phyloP scores from a whole-genome alignment of 2,329 filamentous ascomycete species.

The Paraconiothyrium brasiliense region DNA sequence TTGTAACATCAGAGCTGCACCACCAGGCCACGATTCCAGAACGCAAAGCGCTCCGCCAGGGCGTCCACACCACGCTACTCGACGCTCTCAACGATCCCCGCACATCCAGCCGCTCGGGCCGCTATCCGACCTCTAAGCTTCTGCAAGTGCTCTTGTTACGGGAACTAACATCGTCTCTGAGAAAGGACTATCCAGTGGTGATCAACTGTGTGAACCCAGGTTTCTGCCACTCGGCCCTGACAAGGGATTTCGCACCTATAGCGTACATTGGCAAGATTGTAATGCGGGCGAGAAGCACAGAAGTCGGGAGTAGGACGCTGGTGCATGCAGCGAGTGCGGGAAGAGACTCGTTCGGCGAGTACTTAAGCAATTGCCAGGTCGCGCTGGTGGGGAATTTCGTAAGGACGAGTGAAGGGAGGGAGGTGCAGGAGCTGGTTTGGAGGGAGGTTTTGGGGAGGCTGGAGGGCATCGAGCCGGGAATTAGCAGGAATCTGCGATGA shows the following conservation, averaged over 20 bases:
- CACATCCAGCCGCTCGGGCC: constrained; percentile 23
- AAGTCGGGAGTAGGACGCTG: constrained; percentile 53
- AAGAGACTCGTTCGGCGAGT: constrained; percentile 51
- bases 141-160: constrained; percentile 38
- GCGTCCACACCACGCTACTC: constrained; percentile 31
- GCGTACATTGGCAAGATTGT: constrained; percentile 17
- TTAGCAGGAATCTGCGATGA: constrained; percentile 5
- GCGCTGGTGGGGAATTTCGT: constrained; percentile 9
- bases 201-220: constrained; percentile 48
- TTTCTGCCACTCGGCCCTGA: constrained; percentile 36
- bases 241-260: constrained; percentile 2
- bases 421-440: constrained; percentile 11
- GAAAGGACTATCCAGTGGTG: constrained; percentile 31
- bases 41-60: constrained; percentile 27
- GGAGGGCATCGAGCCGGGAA: constrained; percentile 8
- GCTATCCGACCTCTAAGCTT: constrained; percentile 43
- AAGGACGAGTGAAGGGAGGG: constrained; percentile 2
- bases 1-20: constrained; percentile 46
- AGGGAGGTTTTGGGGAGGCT: constrained; percentile 5
- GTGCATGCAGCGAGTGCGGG: constrained; percentile 50
- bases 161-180: constrained; percentile 28
- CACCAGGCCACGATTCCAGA: constrained; percentile 36
- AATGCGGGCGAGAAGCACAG: constrained; percentile 47
- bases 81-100: constrained; percentile 32
- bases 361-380: constrained; percentile 49